Evolutionary conservation across 345 rosid species (phyloP).

Genomic region (Crucihimalaya himalaica): DNA sequence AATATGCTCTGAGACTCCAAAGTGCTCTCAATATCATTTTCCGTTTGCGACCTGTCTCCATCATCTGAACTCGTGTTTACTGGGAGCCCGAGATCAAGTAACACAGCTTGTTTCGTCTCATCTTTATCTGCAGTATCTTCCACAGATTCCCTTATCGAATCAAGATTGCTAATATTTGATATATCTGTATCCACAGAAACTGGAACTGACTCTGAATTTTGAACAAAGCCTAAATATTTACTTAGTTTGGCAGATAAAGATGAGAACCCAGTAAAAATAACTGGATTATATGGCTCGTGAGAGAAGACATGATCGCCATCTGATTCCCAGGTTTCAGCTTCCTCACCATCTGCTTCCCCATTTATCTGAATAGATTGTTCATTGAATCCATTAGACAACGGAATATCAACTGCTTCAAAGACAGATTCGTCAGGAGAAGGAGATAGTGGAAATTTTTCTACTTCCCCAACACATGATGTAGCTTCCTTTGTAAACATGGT

Average conservation of each 20-base stretch:
- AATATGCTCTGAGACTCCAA: conserved; percentile 75
- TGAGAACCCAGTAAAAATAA: conserved; percentile 70
- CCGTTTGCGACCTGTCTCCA: conserved; percentile 43
- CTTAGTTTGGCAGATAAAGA: conserved; percentile 73
- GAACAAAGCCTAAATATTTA: conserved; percentile 60
- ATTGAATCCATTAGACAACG: conserved; percentile 50
- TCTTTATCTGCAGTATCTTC: conserved; percentile 39
- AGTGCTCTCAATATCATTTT: conserved; percentile 49
- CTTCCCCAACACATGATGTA: conserved; percentile 35
- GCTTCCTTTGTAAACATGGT: conserved; percentile 51
- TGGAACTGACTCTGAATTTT: conserved; percentile 49
- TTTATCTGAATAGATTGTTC: conserved; percentile 40
- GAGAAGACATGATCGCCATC: conserved; percentile 50
- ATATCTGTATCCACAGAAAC: conserved; percentile 44
- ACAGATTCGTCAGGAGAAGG: conserved; percentile 43
- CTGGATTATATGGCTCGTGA: conserved; percentile 76
- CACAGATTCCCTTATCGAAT: conserved; percentile 33
- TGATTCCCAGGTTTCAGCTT: conserved; percentile 38
- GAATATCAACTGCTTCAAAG: conserved; percentile 42
- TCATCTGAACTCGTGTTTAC: conserved; percentile 39
- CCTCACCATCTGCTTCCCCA: conserved; percentile 40
- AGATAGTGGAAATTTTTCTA: conserved; percentile 32
- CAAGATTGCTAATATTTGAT: conserved; percentile 38
- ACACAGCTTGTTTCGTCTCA: conserved; percentile 40
- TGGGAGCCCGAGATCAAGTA: conserved; percentile 39